Conservation (phyloP, 768 basidiomycete species). For the Sporobolomyces pararoseus region DNA sequence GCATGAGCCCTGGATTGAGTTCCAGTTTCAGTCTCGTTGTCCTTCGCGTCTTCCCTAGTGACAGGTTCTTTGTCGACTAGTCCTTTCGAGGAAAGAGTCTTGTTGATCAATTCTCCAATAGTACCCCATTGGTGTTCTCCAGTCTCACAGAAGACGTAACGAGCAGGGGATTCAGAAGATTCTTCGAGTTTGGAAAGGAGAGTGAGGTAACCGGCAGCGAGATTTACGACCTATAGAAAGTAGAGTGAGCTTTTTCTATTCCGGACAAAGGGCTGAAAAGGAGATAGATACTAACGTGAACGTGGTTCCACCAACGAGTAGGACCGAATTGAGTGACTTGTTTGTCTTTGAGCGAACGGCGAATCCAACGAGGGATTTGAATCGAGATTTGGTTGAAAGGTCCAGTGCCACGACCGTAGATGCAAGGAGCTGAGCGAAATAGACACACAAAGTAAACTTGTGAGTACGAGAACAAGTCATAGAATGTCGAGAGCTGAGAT, state of each 20-base stretch:
- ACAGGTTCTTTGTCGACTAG: background rate
- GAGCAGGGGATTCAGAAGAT: background rate
- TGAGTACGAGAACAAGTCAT: too few relatives aligned
- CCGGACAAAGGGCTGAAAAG: background rate
- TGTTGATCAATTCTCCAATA: background rate
- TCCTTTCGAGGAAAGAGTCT: background rate
- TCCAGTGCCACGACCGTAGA: conserved; percentile 38
- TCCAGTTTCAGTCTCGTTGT: conserved; percentile 10
- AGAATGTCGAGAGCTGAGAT: background rate
- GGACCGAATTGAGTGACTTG: conserved; percentile 18
- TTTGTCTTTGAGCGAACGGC: conserved; percentile 2
- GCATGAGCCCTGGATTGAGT: conserved; percentile 15
- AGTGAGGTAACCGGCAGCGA: background rate
- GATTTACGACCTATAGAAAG: conserved; percentile 1
- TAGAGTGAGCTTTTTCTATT: background rate
- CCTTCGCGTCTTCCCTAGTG: background rate
- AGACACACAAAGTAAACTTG: too few relatives aligned
- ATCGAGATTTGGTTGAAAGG: conserved; percentile 35
- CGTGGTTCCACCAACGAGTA: conserved; percentile 24
- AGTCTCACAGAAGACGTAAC: conserved; percentile 11
- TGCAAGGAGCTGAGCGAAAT: conserved; percentile 17
- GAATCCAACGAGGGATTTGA: conserved; percentile 25
- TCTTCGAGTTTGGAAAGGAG: background rate
- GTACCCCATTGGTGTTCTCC: conserved; percentile 17
- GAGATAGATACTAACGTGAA: conserved; percentile 22